Evolutionary conservation across 164 flowering plant genomes (phyloP).

Genomic region (Paratinospora sagittata): DNA sequence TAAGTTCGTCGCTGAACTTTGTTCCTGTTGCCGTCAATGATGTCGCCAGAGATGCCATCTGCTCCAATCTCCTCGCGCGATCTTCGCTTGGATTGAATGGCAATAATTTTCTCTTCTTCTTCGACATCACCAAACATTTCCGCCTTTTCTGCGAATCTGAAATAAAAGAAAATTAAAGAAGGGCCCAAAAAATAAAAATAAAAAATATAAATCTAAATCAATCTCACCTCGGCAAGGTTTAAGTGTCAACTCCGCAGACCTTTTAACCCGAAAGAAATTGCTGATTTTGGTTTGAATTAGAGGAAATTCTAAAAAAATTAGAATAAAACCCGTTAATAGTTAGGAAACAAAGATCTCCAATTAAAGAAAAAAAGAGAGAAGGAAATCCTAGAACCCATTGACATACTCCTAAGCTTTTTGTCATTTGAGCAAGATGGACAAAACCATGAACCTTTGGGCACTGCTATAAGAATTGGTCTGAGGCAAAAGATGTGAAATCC

Average conservation of each 20-base stretch:
- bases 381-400: too few relatives aligned
- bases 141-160: constrained; percentile 46
- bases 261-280: constrained; percentile 81
- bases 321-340: constrained; percentile 2
- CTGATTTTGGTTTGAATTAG: constrained; percentile 83
- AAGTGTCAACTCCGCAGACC: constrained; percentile 25
- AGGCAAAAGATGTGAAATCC: constrained; percentile 82
- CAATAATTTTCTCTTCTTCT: too few relatives aligned
- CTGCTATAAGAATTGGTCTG: constrained; percentile 60
- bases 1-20: too few relatives aligned
- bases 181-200: neutral
- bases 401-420: too few relatives aligned
- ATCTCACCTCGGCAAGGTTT: constrained; percentile 36
- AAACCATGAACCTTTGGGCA: constrained; percentile 82
- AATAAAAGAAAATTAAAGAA: neutral
- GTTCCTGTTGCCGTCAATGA: too few relatives aligned
- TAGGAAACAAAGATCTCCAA: neutral
- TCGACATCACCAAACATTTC: too few relatives aligned
- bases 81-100: too few relatives aligned
- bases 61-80: too few relatives aligned
- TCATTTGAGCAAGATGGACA: too few relatives aligned
- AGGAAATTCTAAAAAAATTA: constrained; percentile 61
- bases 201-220: neutral
- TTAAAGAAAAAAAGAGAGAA: neutral
- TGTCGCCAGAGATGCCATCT: too few relatives aligned